Percentiles rank a stretch among this genome's conserved stretches.
Conservation (phyloP, 257 asterid species). For the Primulina tabacum region DNA sequence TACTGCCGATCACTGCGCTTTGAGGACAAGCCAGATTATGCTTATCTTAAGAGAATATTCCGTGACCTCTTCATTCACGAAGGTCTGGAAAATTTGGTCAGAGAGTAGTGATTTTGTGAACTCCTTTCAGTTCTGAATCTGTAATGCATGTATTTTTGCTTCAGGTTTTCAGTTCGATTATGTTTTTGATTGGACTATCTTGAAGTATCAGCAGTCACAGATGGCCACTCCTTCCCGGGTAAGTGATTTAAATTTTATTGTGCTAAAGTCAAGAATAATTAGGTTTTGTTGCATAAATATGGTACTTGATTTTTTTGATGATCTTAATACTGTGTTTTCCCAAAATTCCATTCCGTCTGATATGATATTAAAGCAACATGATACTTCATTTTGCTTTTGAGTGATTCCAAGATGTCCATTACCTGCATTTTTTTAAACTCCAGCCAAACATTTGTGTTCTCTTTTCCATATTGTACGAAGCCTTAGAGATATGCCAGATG, state of each 20-base stretch:
- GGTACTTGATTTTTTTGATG: background rate
- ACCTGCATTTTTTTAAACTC: background rate
- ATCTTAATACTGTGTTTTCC: background rate
- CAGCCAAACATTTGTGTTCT: no score
- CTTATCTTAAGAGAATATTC: conserved; percentile 89
- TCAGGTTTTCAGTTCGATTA: conserved; percentile 94
- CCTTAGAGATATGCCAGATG: background rate
- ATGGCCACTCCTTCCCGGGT: conserved; percentile 53
- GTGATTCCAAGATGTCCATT: background rate
- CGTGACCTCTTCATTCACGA: conserved; percentile 98
- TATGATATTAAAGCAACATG: background rate
- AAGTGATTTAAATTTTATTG: background rate
- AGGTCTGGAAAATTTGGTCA: conserved; percentile 47
- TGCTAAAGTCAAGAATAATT: background rate
- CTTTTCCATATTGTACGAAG: background rate
- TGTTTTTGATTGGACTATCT: conserved; percentile 97
- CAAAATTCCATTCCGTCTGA: background rate
- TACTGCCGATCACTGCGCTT: conserved; percentile 95
- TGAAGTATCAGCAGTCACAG: conserved; percentile 95
- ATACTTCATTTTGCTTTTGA: background rate
- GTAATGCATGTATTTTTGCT: conserved; percentile 12
- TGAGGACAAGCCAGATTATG: conserved; percentile 96
- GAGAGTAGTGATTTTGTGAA: conserved; percentile 3
- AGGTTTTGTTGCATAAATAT: background rate
- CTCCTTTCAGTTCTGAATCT: background rate